Base-by-base conservation (phyloP, 2,329 filamentous ascomycete species). In the Ambrosiella xylebori region DNA sequence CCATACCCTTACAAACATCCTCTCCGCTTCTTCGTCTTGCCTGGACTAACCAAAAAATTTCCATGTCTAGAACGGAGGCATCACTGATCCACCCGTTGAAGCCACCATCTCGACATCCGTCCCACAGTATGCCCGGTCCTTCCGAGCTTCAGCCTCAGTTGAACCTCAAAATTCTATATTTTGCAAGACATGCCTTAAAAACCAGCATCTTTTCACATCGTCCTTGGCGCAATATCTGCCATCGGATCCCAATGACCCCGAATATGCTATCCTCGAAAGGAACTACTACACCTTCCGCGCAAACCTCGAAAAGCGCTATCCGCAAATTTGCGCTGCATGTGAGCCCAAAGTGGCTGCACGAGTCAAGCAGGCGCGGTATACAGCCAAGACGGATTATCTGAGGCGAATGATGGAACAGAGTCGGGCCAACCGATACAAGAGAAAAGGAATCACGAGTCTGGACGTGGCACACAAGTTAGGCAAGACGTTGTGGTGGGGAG, bases 241-340 rank as follows among this genome's bases (percentile, higher is more conserved):
- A 9, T 76, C 77, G 39, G 78, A 84, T 60, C 72, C 76, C 0
- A 72, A 74, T 49, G 79, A 91, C 63, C 82, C 86, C 0, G 76
- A 85, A 56, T 88, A 90, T 67, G 72, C 71, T 2, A 75, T 80
- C 61, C 83, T 84, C 62, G 84, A 89, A 67, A 76, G 76, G 57
- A 77, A 78, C 54, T 85, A 86, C 64, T 84, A 82, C 62, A 75
- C 76, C 40, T 95, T 86, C 68, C 82, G 84, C 61, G 76, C 75
- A 61, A 76, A 82, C 56, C 75, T 96, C 15, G 90, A 96, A 71
- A 75, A 81, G 64, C 79, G 85, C 54, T 97, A 96, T 66, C 93
- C 93, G 0, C 88, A 93, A 66, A 84, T 95, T 60, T 98, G 93
- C 71, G 78, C 78, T 62, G 74, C 80, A 51, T 98, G 93, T 69